Conservation (phyloP, 2,329 filamentous ascomycete species). For the Pseudopithomyces chartarum region DNA sequence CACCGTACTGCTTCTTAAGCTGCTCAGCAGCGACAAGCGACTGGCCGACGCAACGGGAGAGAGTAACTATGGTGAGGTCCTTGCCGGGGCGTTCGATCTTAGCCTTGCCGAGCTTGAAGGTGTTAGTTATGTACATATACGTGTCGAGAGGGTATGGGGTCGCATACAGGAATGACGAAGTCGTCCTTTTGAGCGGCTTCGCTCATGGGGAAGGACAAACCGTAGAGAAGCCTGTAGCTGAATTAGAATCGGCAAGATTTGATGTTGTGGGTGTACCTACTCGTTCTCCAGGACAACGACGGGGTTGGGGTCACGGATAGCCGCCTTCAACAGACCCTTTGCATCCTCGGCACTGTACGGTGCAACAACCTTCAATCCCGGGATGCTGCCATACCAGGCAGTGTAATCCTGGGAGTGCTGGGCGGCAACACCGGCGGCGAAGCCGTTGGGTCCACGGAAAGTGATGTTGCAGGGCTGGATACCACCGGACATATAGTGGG, state of each 20-base stretch:
- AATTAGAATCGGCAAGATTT: conserved; percentile 16
- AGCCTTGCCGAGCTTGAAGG: conserved; percentile 81
- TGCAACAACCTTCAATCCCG: conserved; percentile 93
- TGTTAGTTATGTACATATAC: conserved; percentile 14
- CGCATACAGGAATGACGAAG: conserved; percentile 79
- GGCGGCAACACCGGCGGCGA: conserved; percentile 90
- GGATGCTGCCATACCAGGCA: conserved; percentile 98
- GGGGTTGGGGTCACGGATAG: conserved; percentile 97
- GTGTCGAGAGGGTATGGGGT: neutral
- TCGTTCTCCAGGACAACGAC: conserved; percentile 71
- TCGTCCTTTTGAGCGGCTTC: conserved; percentile 94
- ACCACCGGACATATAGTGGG: conserved; percentile 99
- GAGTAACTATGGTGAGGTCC: conserved; percentile 92
- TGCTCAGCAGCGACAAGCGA: conserved; percentile 85
- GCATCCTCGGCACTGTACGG: conserved; percentile 98
- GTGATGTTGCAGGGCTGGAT: conserved; percentile 99
- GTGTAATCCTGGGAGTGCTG: conserved; percentile 99
- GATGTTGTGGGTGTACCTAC: conserved; percentile 30
- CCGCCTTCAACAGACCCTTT: conserved; percentile 96
- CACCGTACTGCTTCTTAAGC: conserved; percentile 94
- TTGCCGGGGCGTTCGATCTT: conserved; percentile 97
- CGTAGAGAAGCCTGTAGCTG: conserved; percentile 74
- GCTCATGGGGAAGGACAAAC: conserved; percentile 94
- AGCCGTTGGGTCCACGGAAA: conserved; percentile 98
- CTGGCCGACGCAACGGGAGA: conserved; percentile 95